Evolutionary conservation across 73 alveolate genomes (phyloP).

Genomic region (Tetrahymena borealis): DNA sequence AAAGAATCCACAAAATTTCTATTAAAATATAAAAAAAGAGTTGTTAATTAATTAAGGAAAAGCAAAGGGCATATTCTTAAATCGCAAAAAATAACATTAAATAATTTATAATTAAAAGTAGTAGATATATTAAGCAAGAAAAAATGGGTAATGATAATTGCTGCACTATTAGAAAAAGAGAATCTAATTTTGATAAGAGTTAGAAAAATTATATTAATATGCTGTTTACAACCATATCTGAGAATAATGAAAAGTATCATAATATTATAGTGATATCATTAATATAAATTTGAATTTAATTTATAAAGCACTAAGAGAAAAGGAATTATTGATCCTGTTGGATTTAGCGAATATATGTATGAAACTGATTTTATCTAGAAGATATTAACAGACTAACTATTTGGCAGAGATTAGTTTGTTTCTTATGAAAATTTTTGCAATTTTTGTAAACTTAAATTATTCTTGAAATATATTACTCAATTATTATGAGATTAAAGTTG

Average conservation of each 20-base stretch:
- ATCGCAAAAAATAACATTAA: no score
- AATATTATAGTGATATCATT: no score
- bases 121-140: not conserved
- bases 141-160: not conserved
- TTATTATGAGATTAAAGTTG: no score
- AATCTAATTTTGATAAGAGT: not conserved
- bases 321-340: not conserved
- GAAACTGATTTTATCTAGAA: not conserved
- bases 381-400: not conserved
- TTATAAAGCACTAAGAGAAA: not conserved
- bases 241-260: not conserved
- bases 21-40: no score
- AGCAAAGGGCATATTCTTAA: no score
- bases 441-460: no score
- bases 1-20: no score
- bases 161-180: not conserved
- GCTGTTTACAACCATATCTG: not conserved
- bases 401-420: not conserved
- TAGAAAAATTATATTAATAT: not conserved
- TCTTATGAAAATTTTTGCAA: not conserved
- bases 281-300: not conserved
- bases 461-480: no score
- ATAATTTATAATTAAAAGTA: not conserved
- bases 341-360: not conserved
- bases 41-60: no score